phyloP scores from a whole-genome alignment of 352 stramenopile species.

The Phytophthora boehmeriae region DNA sequence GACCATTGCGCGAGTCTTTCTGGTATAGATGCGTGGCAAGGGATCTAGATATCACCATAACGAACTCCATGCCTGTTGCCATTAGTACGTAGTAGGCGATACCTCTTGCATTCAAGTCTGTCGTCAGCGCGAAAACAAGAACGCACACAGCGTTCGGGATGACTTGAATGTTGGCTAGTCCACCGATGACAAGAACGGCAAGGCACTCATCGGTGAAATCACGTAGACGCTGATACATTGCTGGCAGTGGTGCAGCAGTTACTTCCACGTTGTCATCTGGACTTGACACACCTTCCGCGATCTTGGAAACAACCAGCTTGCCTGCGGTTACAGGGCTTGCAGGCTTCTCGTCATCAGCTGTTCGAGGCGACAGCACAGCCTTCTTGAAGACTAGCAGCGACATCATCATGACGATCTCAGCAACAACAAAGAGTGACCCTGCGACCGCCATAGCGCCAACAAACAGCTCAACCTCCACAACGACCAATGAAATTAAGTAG shows the following conservation, averaged over 20 bases:
- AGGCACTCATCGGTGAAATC: conserved; percentile 63
- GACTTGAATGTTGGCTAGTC: conserved; percentile 72
- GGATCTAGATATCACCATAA: conserved; percentile 63
- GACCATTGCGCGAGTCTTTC: conserved; percentile 59
- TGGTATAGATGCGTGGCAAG: conserved; percentile 66
- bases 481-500: conserved; percentile 79
- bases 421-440: conserved; percentile 62
- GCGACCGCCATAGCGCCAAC: conserved; percentile 74
- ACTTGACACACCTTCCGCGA: not conserved
- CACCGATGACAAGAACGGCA: conserved; percentile 49
- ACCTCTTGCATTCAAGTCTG: conserved; percentile 37
- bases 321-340: not conserved
- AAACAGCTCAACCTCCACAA: conserved; percentile 83
- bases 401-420: conserved; percentile 85
- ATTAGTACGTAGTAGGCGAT: conserved; percentile 51
- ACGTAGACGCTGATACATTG: conserved; percentile 40
- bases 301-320: not conserved
- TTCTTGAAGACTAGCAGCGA: conserved; percentile 73
- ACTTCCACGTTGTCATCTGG: conserved; percentile 1
- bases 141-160: conserved; percentile 63
- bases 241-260: conserved; percentile 2
- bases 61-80: conserved; percentile 45
- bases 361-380: conserved; percentile 6
- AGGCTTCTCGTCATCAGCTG: not conserved
- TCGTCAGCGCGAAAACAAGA: conserved; percentile 54